A percentile compares a stretch with the other conserved stretches of the same genome.
phyloP scores from a whole-genome alignment of 495 filamentous ascomycete genomes.

The Gamarada debralockiae region DNA sequence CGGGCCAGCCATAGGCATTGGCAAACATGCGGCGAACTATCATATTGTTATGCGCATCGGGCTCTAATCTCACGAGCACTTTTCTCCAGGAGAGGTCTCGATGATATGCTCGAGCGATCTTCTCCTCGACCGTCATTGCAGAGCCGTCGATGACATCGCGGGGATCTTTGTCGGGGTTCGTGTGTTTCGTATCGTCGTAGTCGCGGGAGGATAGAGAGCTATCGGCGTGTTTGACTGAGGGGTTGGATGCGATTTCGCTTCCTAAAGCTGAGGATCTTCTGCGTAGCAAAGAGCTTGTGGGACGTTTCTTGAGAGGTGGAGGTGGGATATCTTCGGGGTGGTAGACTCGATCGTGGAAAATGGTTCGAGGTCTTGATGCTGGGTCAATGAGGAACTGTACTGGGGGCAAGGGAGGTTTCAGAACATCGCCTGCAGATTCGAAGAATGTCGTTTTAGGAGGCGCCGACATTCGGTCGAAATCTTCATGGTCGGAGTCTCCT shows the following conservation, averaged over 20 bases:
- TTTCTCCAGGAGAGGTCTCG: constrained; percentile 89
- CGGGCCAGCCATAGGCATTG: constrained; percentile 97
- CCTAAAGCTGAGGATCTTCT: constrained; percentile 1
- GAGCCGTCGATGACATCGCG: constrained; percentile 47
- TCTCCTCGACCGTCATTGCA: constrained; percentile 88
- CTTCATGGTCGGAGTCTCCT: constrained; percentile 30
- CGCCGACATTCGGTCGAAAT: constrained; percentile 43
- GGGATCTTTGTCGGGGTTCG: constrained; percentile 26
- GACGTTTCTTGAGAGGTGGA: constrained; percentile 58
- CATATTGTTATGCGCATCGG: constrained; percentile 98
- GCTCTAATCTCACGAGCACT: constrained; percentile 90
- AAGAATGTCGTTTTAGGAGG: constrained; percentile 94
- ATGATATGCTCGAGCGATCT: constrained; percentile 95
- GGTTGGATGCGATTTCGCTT: neutral
- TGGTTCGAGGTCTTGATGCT: constrained; percentile 77
- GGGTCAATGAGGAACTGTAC: constrained; percentile 79
- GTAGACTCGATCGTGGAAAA: constrained; percentile 96
- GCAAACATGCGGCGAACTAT: constrained; percentile 93
- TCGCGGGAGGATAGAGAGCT: constrained; percentile 18
- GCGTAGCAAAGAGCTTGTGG: constrained; percentile 9
- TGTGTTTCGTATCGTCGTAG: constrained; percentile 26
- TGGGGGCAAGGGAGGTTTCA: constrained; percentile 84
- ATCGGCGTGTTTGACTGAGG: constrained; percentile 4
- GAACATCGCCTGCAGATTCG: constrained; percentile 86
- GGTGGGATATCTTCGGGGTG: constrained; percentile 88